These are phyloP conservation scores for Camellia sinensis DNA, from an alignment of 148 eudicot species.

Conservation along the genomic window DNA sequence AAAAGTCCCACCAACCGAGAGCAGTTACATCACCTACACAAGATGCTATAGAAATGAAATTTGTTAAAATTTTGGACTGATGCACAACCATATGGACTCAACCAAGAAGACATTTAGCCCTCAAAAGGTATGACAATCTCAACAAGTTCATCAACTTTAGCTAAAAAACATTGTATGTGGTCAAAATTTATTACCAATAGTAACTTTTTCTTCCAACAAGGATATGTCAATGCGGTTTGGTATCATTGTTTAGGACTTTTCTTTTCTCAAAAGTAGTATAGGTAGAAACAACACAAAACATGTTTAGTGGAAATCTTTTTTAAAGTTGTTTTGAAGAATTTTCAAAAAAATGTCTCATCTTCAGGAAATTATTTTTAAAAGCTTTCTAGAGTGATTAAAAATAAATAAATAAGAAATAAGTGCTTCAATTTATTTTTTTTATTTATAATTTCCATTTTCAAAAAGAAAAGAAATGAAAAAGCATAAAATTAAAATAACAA, in stretches of 20 bases:
- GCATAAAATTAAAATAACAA: neutral
- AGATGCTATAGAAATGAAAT: neutral
- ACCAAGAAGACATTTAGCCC: neutral
- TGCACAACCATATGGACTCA: neutral
- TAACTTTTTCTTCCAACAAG: neutral
- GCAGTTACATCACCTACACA: constrained; percentile 38
- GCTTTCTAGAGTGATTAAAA: neutral
- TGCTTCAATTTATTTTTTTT: neutral
- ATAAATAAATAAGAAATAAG: neutral
- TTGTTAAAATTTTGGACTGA: neutral
- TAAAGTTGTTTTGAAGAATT: neutral
- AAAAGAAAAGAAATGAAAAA: neutral
- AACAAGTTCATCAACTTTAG: neutral
- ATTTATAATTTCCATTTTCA: neutral
- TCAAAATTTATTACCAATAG: neutral
- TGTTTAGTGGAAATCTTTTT: neutral
- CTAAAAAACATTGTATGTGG: neutral
- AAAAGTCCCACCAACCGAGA: constrained; percentile 56
- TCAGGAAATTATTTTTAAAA: neutral
- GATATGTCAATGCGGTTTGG: neutral
- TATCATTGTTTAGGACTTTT: neutral
- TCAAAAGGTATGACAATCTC: neutral
- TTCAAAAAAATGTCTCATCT: neutral
- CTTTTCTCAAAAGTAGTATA: neutral
- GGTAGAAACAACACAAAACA: neutral